phyloP scores from a whole-genome alignment of 2,329 filamentous ascomycete genomes.

The Beauveria australis region DNA sequence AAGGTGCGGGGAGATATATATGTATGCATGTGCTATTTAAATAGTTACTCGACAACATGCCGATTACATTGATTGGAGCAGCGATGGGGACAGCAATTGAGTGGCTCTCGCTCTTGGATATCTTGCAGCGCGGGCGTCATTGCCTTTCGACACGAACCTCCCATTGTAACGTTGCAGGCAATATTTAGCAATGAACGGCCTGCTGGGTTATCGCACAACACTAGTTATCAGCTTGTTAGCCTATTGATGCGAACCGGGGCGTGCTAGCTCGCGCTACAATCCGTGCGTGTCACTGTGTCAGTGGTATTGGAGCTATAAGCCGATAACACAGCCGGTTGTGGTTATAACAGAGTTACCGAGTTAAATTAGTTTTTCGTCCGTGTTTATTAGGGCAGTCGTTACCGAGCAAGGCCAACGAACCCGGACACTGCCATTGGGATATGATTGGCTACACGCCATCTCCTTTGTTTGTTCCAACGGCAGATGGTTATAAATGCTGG shows the following conservation, averaged over 20 bases:
- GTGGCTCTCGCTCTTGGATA: background rate
- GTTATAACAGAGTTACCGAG: no score
- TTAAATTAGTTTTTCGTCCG: no score
- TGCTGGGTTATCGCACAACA: no score
- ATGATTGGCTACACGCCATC: background rate
- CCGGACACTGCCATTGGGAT: no score
- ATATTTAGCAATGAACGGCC: background rate
- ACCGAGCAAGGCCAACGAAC: no score
- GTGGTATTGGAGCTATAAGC: no score
- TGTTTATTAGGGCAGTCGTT: no score
- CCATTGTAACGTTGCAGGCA: slow-evolving; percentile 4
- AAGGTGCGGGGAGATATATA: background rate
- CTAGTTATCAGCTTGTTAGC: background rate
- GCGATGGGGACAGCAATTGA: no score
- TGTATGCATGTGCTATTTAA: no score
- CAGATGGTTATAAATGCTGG: background rate
- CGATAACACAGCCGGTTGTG: no score
- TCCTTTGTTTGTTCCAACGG: background rate
- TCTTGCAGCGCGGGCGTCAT: background rate
- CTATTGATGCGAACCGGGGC: background rate
- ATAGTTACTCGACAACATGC: background rate
- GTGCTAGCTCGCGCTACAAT: background rate
- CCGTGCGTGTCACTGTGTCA: no score
- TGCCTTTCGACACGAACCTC: background rate
- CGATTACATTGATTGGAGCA: background rate